These are phyloP conservation scores for Dipteronia dyeriana DNA, from an alignment of 345 rosid species.

Conservation along the genomic window DNA sequence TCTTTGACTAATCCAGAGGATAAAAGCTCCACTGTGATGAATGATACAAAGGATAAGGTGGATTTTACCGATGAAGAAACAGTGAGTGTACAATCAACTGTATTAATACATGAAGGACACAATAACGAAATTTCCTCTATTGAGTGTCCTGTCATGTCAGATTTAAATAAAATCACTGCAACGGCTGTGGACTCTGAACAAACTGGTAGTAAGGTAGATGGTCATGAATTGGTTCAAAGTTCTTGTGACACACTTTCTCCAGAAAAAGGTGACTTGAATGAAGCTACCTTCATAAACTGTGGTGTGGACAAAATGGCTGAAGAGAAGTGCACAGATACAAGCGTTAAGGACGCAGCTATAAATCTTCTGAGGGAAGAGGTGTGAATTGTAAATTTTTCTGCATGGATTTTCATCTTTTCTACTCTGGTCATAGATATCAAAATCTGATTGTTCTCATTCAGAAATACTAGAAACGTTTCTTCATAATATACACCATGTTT, in stretches of 20 bases:
- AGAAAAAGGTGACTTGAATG: constrained; percentile 32
- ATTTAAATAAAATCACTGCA: constrained; percentile 23
- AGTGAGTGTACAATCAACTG: constrained; percentile 29
- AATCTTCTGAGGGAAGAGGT: constrained; percentile 71
- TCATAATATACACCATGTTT: not conserved
- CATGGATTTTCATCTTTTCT: not conserved
- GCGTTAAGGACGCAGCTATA: constrained; percentile 40
- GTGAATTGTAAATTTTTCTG: constrained; percentile 4
- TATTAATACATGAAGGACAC: constrained; percentile 25
- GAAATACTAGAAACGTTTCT: not conserved
- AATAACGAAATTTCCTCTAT: constrained; percentile 33
- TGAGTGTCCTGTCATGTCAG: constrained; percentile 28
- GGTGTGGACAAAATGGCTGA: constrained; percentile 32
- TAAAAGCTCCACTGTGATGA: constrained; percentile 26
- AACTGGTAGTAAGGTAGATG: constrained; percentile 34
- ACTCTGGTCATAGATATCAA: not conserved
- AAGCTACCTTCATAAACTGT: constrained; percentile 26
- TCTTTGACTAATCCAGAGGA: constrained; percentile 31
- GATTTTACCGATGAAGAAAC: constrained; percentile 33
- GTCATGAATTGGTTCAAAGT: constrained; percentile 26
- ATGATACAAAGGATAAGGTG: constrained; percentile 27
- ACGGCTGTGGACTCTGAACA: constrained; percentile 28
- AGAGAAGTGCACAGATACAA: constrained; percentile 29
- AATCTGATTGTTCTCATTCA: not conserved
- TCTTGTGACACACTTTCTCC: constrained; percentile 24